Evolutionary conservation across 2,329 filamentous ascomycete genomes (phyloP).

Genomic region (Aspergillus fructus): DNA sequence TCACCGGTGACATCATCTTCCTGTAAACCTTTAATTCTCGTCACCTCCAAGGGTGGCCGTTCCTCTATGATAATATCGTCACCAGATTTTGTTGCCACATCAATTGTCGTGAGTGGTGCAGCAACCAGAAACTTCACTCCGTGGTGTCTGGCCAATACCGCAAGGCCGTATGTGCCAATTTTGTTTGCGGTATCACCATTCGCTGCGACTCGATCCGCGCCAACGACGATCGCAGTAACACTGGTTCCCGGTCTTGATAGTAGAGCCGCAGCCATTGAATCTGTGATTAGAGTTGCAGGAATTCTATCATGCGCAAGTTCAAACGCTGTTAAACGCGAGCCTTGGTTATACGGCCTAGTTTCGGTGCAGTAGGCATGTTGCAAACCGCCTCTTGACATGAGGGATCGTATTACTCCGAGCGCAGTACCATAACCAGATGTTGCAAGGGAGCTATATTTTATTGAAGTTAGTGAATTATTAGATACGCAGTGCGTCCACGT

Average conservation of each 20-base stretch:
- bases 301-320: constrained; percentile 94
- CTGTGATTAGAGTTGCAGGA: constrained; percentile 86
- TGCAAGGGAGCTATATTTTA: constrained; percentile 69
- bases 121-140: constrained; percentile 93
- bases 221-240: constrained; percentile 86
- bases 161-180: constrained; percentile 90
- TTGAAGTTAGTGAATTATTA: neutral
- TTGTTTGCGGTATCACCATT: constrained; percentile 99
- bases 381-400: constrained; percentile 66
- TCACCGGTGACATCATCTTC: constrained; percentile 58
- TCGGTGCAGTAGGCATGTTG: constrained; percentile 93
- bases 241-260: constrained; percentile 62
- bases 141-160: constrained; percentile 85
- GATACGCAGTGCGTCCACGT: neutral
- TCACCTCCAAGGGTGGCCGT: constrained; percentile 77
- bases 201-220: constrained; percentile 89
- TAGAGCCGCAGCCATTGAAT: constrained; percentile 92
- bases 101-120: constrained; percentile 90
- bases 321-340: constrained; percentile 89
- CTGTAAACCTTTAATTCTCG: constrained; percentile 75
- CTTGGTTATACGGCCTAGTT: constrained; percentile 96
- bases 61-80: constrained; percentile 87
- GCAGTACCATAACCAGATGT: constrained; percentile 98
- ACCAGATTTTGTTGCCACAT: constrained; percentile 75
- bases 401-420: constrained; percentile 84